Conservation (phyloP, 106 monocot species). For the Iris macrosiphon region DNA sequence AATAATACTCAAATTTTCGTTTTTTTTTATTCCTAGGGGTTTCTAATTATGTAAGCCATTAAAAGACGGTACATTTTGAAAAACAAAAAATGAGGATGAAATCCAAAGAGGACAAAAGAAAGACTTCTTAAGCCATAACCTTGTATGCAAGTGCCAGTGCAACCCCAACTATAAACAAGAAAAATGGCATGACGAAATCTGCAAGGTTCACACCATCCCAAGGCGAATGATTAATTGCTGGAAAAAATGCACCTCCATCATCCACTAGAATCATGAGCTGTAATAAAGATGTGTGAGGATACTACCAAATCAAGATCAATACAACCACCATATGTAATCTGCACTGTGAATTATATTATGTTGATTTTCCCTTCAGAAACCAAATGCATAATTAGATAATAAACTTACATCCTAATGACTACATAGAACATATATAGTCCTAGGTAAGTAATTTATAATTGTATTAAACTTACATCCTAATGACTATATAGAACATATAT, state of each 20-base stretch:
- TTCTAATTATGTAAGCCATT: too few species aligned
- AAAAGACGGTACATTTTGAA: not conserved
- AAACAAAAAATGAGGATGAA: not conserved
- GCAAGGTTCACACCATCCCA: constrained; percentile 87
- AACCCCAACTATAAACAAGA: constrained; percentile 94
- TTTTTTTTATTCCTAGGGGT: too few species aligned
- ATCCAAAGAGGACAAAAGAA: not conserved
- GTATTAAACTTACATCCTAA: too few species aligned
- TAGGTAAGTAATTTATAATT: not conserved
- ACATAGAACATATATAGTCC: too few species aligned
- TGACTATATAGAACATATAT: too few species aligned
- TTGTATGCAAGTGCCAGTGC: constrained; percentile 71
- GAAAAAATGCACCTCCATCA: constrained; percentile 64
- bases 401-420: too few species aligned
- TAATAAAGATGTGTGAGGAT: constrained; percentile 2
- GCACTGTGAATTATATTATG: too few species aligned
- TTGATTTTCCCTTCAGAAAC: not conserved
- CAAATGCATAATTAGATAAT: too few species aligned
- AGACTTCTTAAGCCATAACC: constrained; percentile 24
- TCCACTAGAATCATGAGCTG: constrained; percentile 99
- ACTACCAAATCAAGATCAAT: not conserved
- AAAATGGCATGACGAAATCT: constrained; percentile 98
- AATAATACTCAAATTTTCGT: not conserved
- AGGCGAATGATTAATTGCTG: constrained; percentile 86
- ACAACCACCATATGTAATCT: too few species aligned